phyloP scores from a whole-genome alignment of 2,329 filamentous ascomycete genomes.

The Fusarium pseudograminearum region DNA sequence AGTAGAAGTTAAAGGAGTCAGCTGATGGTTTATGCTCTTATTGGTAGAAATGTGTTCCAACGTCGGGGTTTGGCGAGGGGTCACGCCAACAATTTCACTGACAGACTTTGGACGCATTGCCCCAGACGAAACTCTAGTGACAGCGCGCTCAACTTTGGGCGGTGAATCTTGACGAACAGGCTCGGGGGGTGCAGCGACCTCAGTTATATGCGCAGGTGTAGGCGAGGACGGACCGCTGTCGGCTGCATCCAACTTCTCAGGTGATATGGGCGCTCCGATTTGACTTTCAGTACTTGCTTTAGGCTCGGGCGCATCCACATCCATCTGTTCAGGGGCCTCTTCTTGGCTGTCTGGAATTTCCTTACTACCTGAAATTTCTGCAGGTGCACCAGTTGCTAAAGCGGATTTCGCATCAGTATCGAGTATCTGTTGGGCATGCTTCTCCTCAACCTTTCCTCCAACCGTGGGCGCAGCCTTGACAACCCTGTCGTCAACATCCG shows the following conservation, averaged over 20 bases:
- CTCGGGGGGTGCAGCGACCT: slow-evolving; percentile 8
- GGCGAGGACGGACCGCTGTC: slow-evolving; percentile 27
- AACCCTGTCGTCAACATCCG: slow-evolving; percentile 4
- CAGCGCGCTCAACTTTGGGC: slow-evolving; percentile 64
- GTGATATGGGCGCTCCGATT: neutral
- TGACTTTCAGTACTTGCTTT: slow-evolving; percentile 33
- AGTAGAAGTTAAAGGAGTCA: slow-evolving; percentile 58
- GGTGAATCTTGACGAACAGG: slow-evolving; percentile 36
- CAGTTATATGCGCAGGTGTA: neutral
- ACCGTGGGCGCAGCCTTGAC: neutral
- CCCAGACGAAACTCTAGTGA: slow-evolving; percentile 76
- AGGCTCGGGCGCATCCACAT: slow-evolving; percentile 50
- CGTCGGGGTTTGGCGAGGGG: slow-evolving; percentile 54
- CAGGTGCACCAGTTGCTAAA: slow-evolving; percentile 3
- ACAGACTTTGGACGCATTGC: slow-evolving; percentile 79
- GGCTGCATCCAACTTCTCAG: slow-evolving; percentile 21
- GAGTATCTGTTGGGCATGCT: neutral
- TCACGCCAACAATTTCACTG: slow-evolving; percentile 76
- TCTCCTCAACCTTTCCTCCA: slow-evolving; percentile 2
- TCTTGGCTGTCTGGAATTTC: slow-evolving; percentile 55
- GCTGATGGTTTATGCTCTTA: slow-evolving; percentile 51
- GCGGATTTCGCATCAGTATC: neutral
- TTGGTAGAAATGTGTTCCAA: slow-evolving; percentile 52
- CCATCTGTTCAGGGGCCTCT: slow-evolving; percentile 51
- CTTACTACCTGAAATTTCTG: slow-evolving; percentile 15